Evolutionary conservation across 2,329 filamentous ascomycete species (phyloP).

Genomic region (Stromatinia cepivora): DNA sequence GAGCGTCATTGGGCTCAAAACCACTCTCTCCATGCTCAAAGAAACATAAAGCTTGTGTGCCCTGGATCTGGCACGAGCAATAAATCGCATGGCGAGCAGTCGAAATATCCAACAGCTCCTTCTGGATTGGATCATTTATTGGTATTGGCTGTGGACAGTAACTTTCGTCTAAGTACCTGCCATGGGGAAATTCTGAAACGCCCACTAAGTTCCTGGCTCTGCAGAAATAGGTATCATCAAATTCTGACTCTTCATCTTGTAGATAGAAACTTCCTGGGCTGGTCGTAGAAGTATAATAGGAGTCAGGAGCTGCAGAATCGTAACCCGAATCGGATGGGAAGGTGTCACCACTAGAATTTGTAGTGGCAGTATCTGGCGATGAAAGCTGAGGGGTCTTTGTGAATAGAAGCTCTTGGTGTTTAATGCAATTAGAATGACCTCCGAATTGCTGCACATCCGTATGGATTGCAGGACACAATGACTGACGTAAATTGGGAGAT

Average conservation of each 20-base stretch:
- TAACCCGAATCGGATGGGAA: background rate
- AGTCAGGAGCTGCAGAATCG: background rate
- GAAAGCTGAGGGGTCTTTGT: background rate
- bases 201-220: background rate
- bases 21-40: background rate
- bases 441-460: background rate
- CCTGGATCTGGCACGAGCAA: background rate
- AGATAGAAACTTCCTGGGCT: background rate
- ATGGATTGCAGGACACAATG: background rate
- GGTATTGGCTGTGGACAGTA: background rate
- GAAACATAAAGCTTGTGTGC: background rate
- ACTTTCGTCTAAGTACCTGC: background rate
- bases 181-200: background rate
- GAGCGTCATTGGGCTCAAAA: too few relatives aligned
- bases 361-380: slow-evolving; percentile 6
- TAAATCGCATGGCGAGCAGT: background rate
- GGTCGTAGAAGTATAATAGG: background rate
- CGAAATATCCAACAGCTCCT: background rate
- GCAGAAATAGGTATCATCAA: background rate
- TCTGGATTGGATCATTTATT: background rate
- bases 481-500: background rate
- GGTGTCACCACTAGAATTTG: background rate
- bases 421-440: background rate
- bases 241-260: background rate
- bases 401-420: background rate